Base-by-base conservation (phyloP, 1,284 basidiomycete genomes). In the Irpex lacteus region DNA sequence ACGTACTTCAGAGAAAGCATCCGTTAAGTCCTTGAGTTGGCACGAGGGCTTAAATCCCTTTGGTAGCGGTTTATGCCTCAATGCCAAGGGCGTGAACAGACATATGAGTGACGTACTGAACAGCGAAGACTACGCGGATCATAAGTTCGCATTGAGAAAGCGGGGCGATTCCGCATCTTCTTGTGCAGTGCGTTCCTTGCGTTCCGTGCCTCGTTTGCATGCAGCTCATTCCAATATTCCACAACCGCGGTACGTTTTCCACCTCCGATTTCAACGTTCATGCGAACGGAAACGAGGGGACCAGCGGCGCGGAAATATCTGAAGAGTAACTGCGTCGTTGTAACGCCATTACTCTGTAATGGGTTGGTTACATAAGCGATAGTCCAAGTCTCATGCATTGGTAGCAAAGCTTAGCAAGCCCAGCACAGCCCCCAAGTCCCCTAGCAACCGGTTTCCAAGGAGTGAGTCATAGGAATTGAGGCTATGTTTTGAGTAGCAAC, bases 141-240 rank as follows among this genome's bases (percentile, higher is more conserved):
- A 26, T 38, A 57, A 4, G 38, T 57, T 18, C 54, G 50, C 32
- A 62, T 37, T 13, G 32, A n/a, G 36, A 62, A 62, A 5, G 60
- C 26, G 9, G 53, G 52, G 5, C 40, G 15, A 26, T 32, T 8
- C 4, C 56, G 34, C 13, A 59, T 26, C 3, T 50, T 40, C 13
- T 38, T 18, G 15, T 62, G 57, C 36, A 63, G 36, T 7, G 34
- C 18, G n/a, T 34, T 44, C 52, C 57, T 32, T 19, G 59, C 13
- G 21, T 34, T 44, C 15, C 21, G 9, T 8, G 61, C 61, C 44
- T 49, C 47, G 1, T 18, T 40, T 19, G 61, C 61, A 21, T 63
- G 40, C 15, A 34, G 18, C 18, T 59, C 57, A 9, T 62, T 32
- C 63, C 63, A 65, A 49, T 62, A 65, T 38, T 65, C 53, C 7